Percentiles rank a stretch among this genome's conserved stretches.
Evolutionary conservation across 495 filamentous ascomycete genomes (phyloP).

Genomic region (Penicilliopsis zonata): DNA sequence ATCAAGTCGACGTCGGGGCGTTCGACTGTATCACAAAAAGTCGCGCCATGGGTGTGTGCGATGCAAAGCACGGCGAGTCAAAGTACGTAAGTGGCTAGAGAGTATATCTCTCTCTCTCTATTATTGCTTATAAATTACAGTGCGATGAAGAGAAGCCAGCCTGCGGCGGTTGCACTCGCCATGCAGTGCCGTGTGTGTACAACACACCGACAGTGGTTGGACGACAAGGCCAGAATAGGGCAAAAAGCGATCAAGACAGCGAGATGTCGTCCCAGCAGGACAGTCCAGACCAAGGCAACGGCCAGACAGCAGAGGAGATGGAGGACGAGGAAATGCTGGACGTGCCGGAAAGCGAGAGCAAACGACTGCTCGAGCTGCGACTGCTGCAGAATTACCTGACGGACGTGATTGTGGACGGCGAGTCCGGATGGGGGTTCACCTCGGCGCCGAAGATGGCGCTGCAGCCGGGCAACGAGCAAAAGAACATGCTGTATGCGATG

Average conservation of each 20-base stretch:
- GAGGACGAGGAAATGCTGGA: background rate
- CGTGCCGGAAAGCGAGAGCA: background rate
- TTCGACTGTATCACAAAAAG: conserved; percentile 9
- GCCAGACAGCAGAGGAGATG: background rate
- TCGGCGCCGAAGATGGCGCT: conserved; percentile 18
- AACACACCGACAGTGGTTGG: conserved; percentile 1
- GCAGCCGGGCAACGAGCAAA: conserved; percentile 11
- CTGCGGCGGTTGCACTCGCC: conserved; percentile 23
- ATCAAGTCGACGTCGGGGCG: background rate
- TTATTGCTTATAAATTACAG: too few relatives aligned
- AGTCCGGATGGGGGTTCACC: conserved; percentile 8
- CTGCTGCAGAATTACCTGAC: background rate
- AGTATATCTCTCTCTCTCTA: too few relatives aligned
- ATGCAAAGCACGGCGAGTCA: conserved; percentile 23
- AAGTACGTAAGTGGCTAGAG: too few relatives aligned
- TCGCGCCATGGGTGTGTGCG: conserved; percentile 18
- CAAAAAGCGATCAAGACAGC: background rate
- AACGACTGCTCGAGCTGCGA: background rate
- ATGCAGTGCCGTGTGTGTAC: conserved; percentile 20
- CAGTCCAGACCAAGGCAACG: background rate
- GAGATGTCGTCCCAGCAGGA: background rate
- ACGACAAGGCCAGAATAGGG: background rate
- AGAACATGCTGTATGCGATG: conserved; percentile 17
- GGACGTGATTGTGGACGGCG: background rate
- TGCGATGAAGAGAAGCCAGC: conserved; percentile 28